Conservation (phyloP, 2,329 filamentous ascomycete genomes). For the Neopestalotiopsis rosae region DNA sequence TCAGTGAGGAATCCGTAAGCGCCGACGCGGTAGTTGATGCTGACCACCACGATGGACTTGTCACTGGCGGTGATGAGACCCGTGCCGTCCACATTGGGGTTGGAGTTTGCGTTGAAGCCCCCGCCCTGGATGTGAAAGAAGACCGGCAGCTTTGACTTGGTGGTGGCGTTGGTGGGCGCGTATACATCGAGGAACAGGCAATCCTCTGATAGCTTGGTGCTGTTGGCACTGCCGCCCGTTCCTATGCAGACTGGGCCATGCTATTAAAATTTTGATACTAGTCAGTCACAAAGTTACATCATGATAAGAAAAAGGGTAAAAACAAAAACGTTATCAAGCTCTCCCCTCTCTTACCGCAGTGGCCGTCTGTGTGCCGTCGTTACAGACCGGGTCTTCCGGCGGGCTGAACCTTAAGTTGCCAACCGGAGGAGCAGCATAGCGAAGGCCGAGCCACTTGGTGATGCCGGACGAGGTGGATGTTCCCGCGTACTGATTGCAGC, state of each 20-base stretch:
- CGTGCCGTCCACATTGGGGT: constrained; percentile 62
- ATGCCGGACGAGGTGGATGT: constrained; percentile 57
- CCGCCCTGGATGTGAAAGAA: constrained; percentile 65
- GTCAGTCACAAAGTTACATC: not conserved
- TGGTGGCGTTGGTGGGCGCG: constrained; percentile 59
- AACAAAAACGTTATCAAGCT: not conserved
- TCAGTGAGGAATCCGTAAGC: constrained; percentile 74
- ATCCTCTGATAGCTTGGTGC: constrained; percentile 53
- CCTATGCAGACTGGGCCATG: constrained; percentile 32
- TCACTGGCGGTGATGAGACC: constrained; percentile 64
- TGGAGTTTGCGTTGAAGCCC: constrained; percentile 58
- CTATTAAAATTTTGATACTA: constrained; percentile 21
- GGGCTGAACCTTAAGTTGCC: constrained; percentile 70
- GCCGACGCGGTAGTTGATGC: constrained; percentile 78
- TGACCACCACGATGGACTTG: constrained; percentile 70
- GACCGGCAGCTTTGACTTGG: constrained; percentile 63
- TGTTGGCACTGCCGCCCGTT: constrained; percentile 24
- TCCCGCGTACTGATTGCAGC: constrained; percentile 71
- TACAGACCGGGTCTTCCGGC: constrained; percentile 64
- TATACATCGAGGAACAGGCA: constrained; percentile 74
- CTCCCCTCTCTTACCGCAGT: constrained; percentile 47
- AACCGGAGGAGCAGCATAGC: constrained; percentile 74
- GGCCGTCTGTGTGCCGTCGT: constrained; percentile 55
- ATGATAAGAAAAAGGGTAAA: not conserved
- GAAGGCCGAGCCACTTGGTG: constrained; percentile 75